Base-by-base conservation (phyloP, 2,329 filamentous ascomycete species). In the Huntiella moniliformis region DNA sequence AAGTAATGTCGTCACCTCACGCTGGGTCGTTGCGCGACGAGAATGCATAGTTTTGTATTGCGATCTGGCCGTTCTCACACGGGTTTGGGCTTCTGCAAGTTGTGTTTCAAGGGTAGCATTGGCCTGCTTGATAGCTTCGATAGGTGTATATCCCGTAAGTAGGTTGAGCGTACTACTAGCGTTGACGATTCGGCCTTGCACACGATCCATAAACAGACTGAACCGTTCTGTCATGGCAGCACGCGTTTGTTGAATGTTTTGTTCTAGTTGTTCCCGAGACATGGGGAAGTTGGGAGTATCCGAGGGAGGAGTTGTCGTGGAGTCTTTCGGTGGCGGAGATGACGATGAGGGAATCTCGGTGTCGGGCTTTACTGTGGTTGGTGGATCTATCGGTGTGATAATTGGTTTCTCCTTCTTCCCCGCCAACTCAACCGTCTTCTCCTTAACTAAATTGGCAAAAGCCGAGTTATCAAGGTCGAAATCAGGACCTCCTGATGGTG, bases 1-100 rank as follows among this genome's bases (percentile, higher is more conserved):
- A 5, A 98, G 73, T 17, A 98, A 72, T 16, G 86, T 84, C 40
- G 93, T 95, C 35, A 96, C 87, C 66, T 98, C 91, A 54, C 91
- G 84, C 63, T 96, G 88, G 1, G 87, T 93, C 12, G 79, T 67
- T n/a, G 84, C 80, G 53, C 92, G 82, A 53, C 80, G 77, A 46
- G 79, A 71, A 52, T 91, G 87, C 31, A 86, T 84, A n/a, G 76
- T 70, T 55, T 88, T 82, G 67, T 96, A 93, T 42, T 70, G 70
- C 42, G 73, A 67, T 51, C 91, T 85, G 13, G 84, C 76, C 32
- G 69, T 63, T 50, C 79, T 78, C 44, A 96, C 82, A 15, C 67
- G 68, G 16, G 63, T 58, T 53, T 85, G 79, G 2, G 80, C 73
- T 2, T 63, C 59, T 15, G 65, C 64, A 28, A 82, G 73, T 35